Evolutionary conservation across 805 yeast species (phyloP).

Genomic region (Schizosaccharomyces japonicus): DNA sequence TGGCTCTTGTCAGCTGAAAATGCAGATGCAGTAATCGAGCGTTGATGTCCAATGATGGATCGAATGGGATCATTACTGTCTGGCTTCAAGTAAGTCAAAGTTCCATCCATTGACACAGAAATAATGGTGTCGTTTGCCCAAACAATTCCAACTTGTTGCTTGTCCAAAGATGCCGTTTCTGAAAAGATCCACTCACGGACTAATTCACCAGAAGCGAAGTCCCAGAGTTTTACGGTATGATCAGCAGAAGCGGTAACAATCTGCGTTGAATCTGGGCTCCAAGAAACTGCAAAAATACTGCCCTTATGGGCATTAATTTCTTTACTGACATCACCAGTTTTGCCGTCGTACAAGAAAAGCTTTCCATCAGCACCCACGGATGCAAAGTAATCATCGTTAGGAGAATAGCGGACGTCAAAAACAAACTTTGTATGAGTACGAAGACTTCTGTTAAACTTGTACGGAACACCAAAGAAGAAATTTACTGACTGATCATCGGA

Average conservation of each 20-base stretch:
- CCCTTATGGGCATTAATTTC: conserved; percentile 33
- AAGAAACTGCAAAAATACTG: conserved; percentile 56
- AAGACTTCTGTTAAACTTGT: conserved; percentile 52
- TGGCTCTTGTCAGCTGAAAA: conserved; percentile 8
- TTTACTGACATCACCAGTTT: conserved; percentile 48
- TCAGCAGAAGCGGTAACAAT: conserved; percentile 78
- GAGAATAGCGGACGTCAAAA: conserved; percentile 59
- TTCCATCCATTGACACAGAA: conserved; percentile 50
- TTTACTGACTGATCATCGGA: conserved; percentile 73
- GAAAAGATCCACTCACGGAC: conserved; percentile 17
- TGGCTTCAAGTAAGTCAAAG: conserved; percentile 27
- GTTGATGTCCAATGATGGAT: conserved; percentile 55
- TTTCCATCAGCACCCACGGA: conserved; percentile 70
- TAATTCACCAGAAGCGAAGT: background rate
- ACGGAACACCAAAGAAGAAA: conserved; percentile 80
- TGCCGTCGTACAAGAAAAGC: conserved; percentile 63
- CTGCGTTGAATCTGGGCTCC: conserved; percentile 30
- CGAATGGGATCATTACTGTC: conserved; percentile 16
- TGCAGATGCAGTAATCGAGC: conserved; percentile 40
- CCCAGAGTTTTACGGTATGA: conserved; percentile 42
- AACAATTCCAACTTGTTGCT: conserved; percentile 63
- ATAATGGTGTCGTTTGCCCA: conserved; percentile 26
- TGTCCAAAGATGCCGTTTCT: conserved; percentile 17
- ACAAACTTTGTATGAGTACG: conserved; percentile 58
- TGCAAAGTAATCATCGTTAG: conserved; percentile 50